phyloP scores from a whole-genome alignment of 2,329 filamentous ascomycete genomes.

The Clonostachys sp. region DNA sequence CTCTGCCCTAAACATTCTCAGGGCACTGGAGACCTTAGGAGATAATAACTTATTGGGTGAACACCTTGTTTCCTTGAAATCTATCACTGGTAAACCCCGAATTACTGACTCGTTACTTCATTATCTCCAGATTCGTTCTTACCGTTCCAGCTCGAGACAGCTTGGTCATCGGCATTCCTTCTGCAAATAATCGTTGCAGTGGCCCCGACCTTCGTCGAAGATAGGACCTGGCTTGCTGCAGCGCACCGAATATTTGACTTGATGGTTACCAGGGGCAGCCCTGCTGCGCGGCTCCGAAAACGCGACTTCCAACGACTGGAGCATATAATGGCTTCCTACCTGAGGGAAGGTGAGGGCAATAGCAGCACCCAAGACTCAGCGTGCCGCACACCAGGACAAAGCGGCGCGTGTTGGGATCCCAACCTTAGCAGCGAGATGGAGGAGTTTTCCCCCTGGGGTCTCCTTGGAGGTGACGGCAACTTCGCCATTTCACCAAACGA shows the following conservation, averaged over 20 bases:
- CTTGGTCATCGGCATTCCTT: neutral
- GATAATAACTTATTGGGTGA: constrained; percentile 17
- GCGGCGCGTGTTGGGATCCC: neutral
- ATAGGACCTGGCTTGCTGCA: neutral
- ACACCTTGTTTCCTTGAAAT: neutral
- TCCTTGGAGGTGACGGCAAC: neutral
- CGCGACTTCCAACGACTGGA: neutral
- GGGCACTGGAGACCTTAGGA: constrained; percentile 14
- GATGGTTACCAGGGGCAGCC: neutral
- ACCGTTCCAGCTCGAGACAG: neutral
- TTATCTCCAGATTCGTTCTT: neutral
- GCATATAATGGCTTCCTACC: neutral
- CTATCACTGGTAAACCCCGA: neutral
- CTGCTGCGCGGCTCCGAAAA: neutral
- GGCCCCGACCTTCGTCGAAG: neutral
- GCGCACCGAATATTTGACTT: neutral
- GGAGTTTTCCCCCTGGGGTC: neutral
- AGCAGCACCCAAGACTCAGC: neutral
- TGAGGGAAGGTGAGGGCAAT: neutral
- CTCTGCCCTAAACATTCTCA: constrained; percentile 17
- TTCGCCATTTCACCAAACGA: neutral
- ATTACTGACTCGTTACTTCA: neutral
- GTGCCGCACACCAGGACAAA: neutral
- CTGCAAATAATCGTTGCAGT: neutral
- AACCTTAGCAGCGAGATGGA: neutral